A percentile compares a stretch with the other conserved stretches of the same genome.
Evolutionary conservation across 2,329 filamentous ascomycete species (phyloP).

Genomic region (Stagonosporopsis chrysanthemi): DNA sequence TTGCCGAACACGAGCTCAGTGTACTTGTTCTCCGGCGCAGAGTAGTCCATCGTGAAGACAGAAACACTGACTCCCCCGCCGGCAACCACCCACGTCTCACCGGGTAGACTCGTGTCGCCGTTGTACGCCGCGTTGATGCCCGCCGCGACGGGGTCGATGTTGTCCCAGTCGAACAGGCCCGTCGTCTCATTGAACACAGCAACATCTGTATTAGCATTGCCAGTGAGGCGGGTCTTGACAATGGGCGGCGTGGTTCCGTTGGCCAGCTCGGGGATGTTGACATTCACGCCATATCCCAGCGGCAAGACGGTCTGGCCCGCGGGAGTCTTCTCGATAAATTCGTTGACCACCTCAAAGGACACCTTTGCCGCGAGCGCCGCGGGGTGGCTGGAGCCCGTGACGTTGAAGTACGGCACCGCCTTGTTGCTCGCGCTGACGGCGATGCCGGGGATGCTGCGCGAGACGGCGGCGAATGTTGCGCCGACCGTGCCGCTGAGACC

Average conservation of each 20-base stretch:
- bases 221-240: slow-evolving; percentile 58
- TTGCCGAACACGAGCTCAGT: slow-evolving; percentile 32
- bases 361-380: slow-evolving; percentile 56
- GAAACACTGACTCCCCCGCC: slow-evolving; percentile 54
- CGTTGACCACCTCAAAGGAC: slow-evolving; percentile 54
- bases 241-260: slow-evolving; percentile 54
- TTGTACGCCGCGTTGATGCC: slow-evolving; percentile 61
- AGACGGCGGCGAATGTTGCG: slow-evolving; percentile 60
- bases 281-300: slow-evolving; percentile 60
- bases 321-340: slow-evolving; percentile 52
- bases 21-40: slow-evolving; percentile 52
- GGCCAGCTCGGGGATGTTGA: slow-evolving; percentile 59
- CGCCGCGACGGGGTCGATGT: slow-evolving; percentile 57
- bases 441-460: slow-evolving; percentile 60
- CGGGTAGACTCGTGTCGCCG: slow-evolving; percentile 59
- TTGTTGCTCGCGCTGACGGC: slow-evolving; percentile 56
- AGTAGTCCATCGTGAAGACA: slow-evolving; percentile 61
- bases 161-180: slow-evolving; percentile 58
- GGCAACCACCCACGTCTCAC: slow-evolving; percentile 59
- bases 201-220: slow-evolving; percentile 57
- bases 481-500: slow-evolving; percentile 46
- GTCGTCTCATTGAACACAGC: slow-evolving; percentile 56
- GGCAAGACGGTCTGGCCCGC: slow-evolving; percentile 51
- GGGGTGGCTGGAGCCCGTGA: slow-evolving; percentile 53
- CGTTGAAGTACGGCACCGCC: slow-evolving; percentile 54